A percentile compares a stretch with the other conserved stretches of the same genome.
Conservation (phyloP, 2,329 filamentous ascomycete genomes). For the Paraphoma sp. region DNA sequence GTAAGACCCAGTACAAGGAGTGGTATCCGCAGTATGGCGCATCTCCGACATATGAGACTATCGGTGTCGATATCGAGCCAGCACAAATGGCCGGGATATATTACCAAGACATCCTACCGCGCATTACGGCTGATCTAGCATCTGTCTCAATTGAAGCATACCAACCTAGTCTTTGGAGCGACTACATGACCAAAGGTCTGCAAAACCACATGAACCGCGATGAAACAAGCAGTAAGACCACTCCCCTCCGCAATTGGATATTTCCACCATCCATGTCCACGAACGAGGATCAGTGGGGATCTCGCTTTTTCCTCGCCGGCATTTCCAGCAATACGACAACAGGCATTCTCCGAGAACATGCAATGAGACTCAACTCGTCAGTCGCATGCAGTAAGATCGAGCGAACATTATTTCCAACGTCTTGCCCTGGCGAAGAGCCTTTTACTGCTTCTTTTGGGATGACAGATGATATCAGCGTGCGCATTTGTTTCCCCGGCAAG, state of each 20-base stretch:
- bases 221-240: not conserved
- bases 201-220: not conserved
- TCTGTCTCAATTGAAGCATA: not conserved
- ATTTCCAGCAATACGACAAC: slow-evolving; percentile 4
- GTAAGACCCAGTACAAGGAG: not conserved
- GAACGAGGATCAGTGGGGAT: not conserved
- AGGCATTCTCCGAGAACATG: slow-evolving; percentile 12
- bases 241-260: not conserved
- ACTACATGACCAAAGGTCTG: not conserved
- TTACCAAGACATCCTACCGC: not conserved
- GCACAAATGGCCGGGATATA: slow-evolving; percentile 9
- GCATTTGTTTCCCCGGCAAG: slow-evolving; percentile 13
- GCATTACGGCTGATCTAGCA: not conserved
- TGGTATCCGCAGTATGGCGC: not conserved
- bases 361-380: slow-evolving; percentile 14
- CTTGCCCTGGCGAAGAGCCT: not conserved
- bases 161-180: not conserved
- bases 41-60: not conserved
- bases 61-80: slow-evolving; percentile 13
- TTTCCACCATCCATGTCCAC: not conserved
- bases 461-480: not conserved
- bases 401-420: too few species aligned
- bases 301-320: slow-evolving; percentile 1
- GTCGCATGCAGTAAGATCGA: slow-evolving; percentile 3
- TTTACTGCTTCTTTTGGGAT: not conserved